Conservation (phyloP, 1,284 basidiomycete genomes). For the Cutaneotrichosporon cutaneum region DNA sequence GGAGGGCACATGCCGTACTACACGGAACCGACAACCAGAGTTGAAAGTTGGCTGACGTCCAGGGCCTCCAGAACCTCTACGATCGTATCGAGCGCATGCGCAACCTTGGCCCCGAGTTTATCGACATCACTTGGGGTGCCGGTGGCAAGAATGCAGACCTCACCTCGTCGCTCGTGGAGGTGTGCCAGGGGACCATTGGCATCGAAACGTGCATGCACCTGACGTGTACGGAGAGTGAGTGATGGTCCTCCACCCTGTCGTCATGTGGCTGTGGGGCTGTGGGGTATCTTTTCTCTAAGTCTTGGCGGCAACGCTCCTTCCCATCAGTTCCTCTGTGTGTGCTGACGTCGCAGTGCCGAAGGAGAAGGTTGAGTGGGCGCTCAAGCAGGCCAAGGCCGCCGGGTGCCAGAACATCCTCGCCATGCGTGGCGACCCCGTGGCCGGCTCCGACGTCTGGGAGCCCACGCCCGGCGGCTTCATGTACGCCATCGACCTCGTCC, state of each 20-base stretch:
- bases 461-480: constrained; percentile 83
- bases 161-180: constrained; percentile 93
- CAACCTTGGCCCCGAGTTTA: constrained; percentile 90
- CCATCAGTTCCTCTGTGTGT: no score
- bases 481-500: constrained; percentile 86
- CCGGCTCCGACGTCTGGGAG: constrained; percentile 85
- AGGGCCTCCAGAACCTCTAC: constrained; percentile 90
- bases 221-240: constrained; percentile 85
- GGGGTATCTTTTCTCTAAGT: not conserved
- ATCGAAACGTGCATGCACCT: constrained; percentile 98
- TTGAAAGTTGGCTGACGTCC: constrained; percentile 23
- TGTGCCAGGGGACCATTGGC: constrained; percentile 85
- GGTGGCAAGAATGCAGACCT: constrained; percentile 91
- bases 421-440: constrained; percentile 87
- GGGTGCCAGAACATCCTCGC: constrained; percentile 96
- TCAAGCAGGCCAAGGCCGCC: constrained; percentile 85
- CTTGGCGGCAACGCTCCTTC: no score
- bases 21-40: not conserved
- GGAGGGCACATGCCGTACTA: not conserved
- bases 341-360: constrained; percentile 62
- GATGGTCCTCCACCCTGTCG: not conserved
- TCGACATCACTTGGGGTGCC: constrained; percentile 99
- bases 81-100: constrained; percentile 99
- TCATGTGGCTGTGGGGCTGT: not conserved
- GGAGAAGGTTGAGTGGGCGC: constrained; percentile 87